Conservation (phyloP, 768 basidiomycete species). For the Filobasidium floriforme region DNA sequence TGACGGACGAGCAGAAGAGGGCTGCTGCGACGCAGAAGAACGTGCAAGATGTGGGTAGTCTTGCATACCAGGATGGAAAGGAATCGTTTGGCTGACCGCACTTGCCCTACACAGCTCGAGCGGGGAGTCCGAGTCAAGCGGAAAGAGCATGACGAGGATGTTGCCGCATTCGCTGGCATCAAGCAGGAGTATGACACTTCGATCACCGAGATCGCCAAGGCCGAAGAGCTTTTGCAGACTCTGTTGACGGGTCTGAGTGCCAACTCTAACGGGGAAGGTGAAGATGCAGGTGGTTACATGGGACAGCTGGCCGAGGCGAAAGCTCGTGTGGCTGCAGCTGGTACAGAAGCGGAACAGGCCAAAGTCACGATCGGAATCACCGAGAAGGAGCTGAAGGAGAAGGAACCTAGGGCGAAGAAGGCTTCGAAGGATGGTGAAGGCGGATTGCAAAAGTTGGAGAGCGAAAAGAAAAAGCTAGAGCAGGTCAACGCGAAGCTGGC, state of each 20-base stretch:
- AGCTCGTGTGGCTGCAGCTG: conserved; percentile 63
- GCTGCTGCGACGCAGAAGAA: conserved; percentile 54
- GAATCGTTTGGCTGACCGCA: conserved; percentile 1
- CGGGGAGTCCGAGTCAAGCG: conserved; percentile 57
- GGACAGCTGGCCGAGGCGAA: conserved; percentile 86
- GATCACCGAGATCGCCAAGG: conserved; percentile 57
- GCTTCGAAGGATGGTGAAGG: conserved; percentile 78
- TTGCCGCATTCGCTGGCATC: conserved; percentile 54
- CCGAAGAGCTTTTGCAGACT: conserved; percentile 90
- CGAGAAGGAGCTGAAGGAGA: conserved; percentile 66
- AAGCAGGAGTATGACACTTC: conserved; percentile 63
- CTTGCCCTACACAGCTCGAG: conserved; percentile 51
- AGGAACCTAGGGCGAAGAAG: conserved; percentile 73
- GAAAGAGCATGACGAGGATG: conserved; percentile 54
- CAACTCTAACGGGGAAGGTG: conserved; percentile 59
- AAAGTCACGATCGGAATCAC: conserved; percentile 66
- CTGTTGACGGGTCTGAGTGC: conserved; percentile 79
- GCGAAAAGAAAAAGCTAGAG: conserved; percentile 51
- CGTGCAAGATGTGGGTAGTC: conserved; percentile 55
- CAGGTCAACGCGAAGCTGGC: conserved; percentile 53
- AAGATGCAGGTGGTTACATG: conserved; percentile 80
- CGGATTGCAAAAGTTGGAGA: conserved; percentile 57
- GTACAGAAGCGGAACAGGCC: conserved; percentile 76
- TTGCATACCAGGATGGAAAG: not conserved
- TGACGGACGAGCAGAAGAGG: conserved; percentile 68